Evolutionary conservation across 768 basidiomycete genomes (phyloP).

Genomic region (Mycena metata): DNA sequence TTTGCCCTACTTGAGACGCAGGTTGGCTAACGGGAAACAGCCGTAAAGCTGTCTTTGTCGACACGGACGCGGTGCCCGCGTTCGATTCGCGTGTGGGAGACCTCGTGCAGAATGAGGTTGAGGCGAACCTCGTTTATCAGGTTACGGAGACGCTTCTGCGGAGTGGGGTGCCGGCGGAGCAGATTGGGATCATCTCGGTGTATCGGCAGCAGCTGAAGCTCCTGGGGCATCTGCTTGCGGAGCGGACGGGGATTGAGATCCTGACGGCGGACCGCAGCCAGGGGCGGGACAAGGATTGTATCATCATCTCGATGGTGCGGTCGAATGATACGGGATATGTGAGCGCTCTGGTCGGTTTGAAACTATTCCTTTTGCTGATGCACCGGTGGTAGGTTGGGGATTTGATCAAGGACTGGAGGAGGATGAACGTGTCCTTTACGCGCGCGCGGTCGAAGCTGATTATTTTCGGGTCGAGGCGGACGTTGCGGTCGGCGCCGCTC

Average conservation of each 20-base stretch:
- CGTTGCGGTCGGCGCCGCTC: slow-evolving; percentile 72
- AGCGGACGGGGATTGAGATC: slow-evolving; percentile 77
- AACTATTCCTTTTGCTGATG: slow-evolving; percentile 2
- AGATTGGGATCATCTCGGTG: slow-evolving; percentile 91
- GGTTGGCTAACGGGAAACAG: slow-evolving; percentile 52
- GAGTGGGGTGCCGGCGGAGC: slow-evolving; percentile 73
- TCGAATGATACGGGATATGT: slow-evolving; percentile 86
- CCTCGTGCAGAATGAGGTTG: slow-evolving; percentile 89
- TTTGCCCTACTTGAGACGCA: background rate
- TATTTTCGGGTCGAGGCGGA: slow-evolving; percentile 89
- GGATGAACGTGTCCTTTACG: slow-evolving; percentile 97
- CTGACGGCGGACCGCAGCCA: slow-evolving; percentile 95
- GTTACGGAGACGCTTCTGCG: slow-evolving; percentile 73
- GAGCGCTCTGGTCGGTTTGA: slow-evolving; percentile 44
- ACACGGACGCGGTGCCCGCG: slow-evolving; percentile 88
- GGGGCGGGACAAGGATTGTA: slow-evolving; percentile 95
- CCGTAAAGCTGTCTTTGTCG: slow-evolving; percentile 91
- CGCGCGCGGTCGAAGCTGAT: slow-evolving; percentile 92
- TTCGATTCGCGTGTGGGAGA: slow-evolving; percentile 87
- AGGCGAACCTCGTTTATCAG: slow-evolving; percentile 79
- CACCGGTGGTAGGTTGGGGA: slow-evolving; percentile 86
- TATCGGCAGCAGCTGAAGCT: slow-evolving; percentile 98
- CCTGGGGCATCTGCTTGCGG: slow-evolving; percentile 73
- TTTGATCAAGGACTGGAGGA: slow-evolving; percentile 93
- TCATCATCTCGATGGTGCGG: slow-evolving; percentile 92